Percentiles rank a stretch among this genome's conserved stretches.
These are phyloP conservation scores for Globisporangium recalcitrans DNA, from an alignment of 352 stramenopile genomes.

Conservation along the genomic window DNA sequence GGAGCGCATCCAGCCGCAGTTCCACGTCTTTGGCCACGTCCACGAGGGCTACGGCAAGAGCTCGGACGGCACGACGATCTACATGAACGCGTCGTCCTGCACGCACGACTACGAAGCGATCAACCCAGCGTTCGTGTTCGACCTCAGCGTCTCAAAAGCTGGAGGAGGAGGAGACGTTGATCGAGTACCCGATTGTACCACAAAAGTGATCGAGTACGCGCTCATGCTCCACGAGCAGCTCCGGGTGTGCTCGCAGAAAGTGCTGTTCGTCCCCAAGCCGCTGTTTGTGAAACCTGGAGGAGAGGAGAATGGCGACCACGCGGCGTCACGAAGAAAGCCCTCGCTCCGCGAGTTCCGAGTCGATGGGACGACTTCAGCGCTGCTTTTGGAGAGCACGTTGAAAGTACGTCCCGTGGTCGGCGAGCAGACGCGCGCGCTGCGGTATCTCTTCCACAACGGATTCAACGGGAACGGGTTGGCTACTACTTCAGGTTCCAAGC, in stretches of 20 bases:
- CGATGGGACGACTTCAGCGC: slow-evolving; percentile 50
- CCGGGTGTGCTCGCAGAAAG: slow-evolving; percentile 56
- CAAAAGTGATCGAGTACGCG: slow-evolving; percentile 31
- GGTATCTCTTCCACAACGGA: slow-evolving; percentile 68
- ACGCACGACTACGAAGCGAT: slow-evolving; percentile 73
- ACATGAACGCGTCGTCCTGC: slow-evolving; percentile 82
- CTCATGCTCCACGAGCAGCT: slow-evolving; percentile 63
- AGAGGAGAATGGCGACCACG: slow-evolving; percentile 5
- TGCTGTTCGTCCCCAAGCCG: slow-evolving; percentile 34
- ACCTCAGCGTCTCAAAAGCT: slow-evolving; percentile 22
- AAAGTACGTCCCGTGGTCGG: slow-evolving; percentile 55
- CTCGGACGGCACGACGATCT: slow-evolving; percentile 70
- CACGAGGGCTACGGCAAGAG: slow-evolving; percentile 81
- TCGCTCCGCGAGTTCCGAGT: slow-evolving; percentile 58
- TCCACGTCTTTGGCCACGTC: slow-evolving; percentile 90
- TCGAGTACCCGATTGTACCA: background rate
- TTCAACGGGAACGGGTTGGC: background rate
- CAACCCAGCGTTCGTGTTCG: slow-evolving; percentile 62
- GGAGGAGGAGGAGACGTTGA: background rate
- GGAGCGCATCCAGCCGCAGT: slow-evolving; percentile 49
- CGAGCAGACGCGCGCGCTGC: slow-evolving; percentile 47
- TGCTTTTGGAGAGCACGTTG: slow-evolving; percentile 71
- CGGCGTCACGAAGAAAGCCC: background rate
- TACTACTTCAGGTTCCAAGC: too few relatives aligned
- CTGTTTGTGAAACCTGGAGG: background rate